phyloP scores from a whole-genome alignment of 768 basidiomycete genomes.

The Suillus lakei region DNA sequence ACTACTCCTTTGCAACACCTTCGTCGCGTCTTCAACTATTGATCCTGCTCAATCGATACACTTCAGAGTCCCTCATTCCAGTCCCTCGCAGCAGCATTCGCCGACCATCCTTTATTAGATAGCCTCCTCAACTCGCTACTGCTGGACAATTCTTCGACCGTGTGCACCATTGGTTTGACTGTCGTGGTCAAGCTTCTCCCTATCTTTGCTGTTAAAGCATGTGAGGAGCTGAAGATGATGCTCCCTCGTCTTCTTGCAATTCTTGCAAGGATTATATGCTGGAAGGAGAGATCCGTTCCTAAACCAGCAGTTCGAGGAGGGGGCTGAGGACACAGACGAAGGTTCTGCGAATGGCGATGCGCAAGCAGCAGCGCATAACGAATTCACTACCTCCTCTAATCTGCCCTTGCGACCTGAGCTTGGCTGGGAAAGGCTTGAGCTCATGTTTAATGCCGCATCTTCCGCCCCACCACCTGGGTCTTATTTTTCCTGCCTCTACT shows the following conservation, averaged over 20 bases:
- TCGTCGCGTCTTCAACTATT: conserved; percentile 72
- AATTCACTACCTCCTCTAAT: conserved; percentile 41
- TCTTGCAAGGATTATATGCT: conserved; percentile 74
- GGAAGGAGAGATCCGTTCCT: conserved; percentile 59
- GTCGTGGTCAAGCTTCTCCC: conserved; percentile 76
- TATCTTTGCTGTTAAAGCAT: conserved; percentile 68
- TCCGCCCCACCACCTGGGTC: conserved; percentile 62
- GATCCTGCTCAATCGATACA: conserved; percentile 65
- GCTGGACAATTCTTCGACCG: conserved; percentile 76
- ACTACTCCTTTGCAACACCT: conserved; percentile 63
- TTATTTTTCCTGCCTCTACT: conserved; percentile 84
- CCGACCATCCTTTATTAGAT: conserved; percentile 64
- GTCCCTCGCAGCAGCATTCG: conserved; percentile 52
- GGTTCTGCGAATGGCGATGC: neutral
- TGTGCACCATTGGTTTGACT: conserved; percentile 65
- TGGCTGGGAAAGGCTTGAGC: conserved; percentile 71
- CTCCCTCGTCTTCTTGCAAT: conserved; percentile 71
- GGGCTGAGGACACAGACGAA: conserved; percentile 32
- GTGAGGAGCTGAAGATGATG: conserved; percentile 54
- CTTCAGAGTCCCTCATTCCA: conserved; percentile 59
- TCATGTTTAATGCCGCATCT: conserved; percentile 58
- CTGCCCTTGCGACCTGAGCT: conserved; percentile 58
- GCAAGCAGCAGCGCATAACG: conserved; percentile 20
- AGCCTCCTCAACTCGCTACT: conserved; percentile 70
- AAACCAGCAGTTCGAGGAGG: conserved; percentile 42